These are phyloP conservation scores for Maudiozyma bulderi DNA, from an alignment of 805 yeast genomes.

Conservation along the genomic window DNA sequence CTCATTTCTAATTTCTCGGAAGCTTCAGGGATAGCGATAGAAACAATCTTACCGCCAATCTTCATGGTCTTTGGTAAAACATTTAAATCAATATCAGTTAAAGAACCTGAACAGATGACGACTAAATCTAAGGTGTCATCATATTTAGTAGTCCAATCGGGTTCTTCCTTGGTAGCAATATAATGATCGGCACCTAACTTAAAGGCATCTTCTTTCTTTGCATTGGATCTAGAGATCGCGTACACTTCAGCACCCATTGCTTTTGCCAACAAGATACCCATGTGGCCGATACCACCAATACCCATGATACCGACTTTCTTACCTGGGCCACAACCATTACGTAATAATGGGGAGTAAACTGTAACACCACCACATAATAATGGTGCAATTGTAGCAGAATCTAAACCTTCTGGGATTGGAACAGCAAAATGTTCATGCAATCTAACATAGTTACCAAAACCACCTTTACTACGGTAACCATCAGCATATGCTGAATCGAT, in stretches of 20 bases:
- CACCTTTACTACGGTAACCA: constrained; percentile 50
- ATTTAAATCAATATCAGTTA: constrained; percentile 32
- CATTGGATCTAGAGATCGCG: constrained; percentile 42
- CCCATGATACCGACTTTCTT: constrained; percentile 45
- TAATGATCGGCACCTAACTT: constrained; percentile 45
- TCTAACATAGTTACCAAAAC: constrained; percentile 58
- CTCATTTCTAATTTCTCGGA: constrained; percentile 7
- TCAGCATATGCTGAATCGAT: constrained; percentile 37
- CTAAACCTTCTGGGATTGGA: constrained; percentile 49
- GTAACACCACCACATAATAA: constrained; percentile 73
- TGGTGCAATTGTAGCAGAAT: constrained; percentile 54
- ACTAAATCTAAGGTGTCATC: constrained; percentile 36
- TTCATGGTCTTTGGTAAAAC: constrained; percentile 23
- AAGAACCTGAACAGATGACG: constrained; percentile 40
- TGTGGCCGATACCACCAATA: constrained; percentile 50
- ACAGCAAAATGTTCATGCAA: constrained; percentile 54
- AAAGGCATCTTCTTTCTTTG: constrained; percentile 41
- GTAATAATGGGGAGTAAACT: constrained; percentile 54
- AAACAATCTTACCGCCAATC: constrained; percentile 30
- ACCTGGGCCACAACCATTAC: constrained; percentile 42
- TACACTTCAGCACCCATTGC: constrained; percentile 53
- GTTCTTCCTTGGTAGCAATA: constrained; percentile 44
- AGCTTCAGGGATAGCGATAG: constrained; percentile 19
- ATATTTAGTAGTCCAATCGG: constrained; percentile 32
- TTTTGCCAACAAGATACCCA: constrained; percentile 46